These are phyloP conservation scores for Aspergillus asperescens DNA, from an alignment of 495 filamentous ascomycete genomes.

Conservation along the genomic window DNA sequence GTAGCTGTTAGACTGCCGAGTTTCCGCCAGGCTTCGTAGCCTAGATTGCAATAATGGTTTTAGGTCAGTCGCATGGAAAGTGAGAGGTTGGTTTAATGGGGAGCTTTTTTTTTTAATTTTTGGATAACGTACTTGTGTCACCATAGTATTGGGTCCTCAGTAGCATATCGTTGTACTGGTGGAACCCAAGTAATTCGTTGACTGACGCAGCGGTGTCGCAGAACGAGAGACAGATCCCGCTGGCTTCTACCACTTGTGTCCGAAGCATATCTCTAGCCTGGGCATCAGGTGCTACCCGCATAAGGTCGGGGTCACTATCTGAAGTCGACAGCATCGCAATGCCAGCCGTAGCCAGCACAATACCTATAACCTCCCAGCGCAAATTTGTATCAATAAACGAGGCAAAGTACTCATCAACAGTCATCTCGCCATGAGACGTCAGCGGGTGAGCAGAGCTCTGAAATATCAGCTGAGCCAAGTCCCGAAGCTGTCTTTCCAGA, in stretches of 20 bases:
- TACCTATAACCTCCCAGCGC: constrained; percentile 56
- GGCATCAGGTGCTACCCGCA: constrained; percentile 17
- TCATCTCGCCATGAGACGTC: constrained; percentile 26
- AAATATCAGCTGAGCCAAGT: constrained; percentile 28
- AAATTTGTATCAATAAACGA: constrained; percentile 47
- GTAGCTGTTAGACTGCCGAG: constrained; percentile 48
- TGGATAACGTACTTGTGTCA: constrained; percentile 44
- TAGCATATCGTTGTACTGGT: constrained; percentile 41
- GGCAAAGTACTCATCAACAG: constrained; percentile 30
- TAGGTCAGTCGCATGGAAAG: no score
- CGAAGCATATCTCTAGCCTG: constrained; percentile 29
- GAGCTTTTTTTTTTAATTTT: no score
- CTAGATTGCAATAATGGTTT: no score
- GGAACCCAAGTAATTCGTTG: constrained; percentile 45
- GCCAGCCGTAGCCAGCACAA: constrained; percentile 47
- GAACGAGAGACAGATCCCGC: constrained; percentile 41
- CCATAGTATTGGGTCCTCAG: constrained; percentile 45
- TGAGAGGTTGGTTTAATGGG: neutral
- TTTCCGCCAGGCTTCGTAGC: constrained; percentile 48
- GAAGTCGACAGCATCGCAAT: constrained; percentile 35
- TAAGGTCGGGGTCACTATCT: constrained; percentile 33
- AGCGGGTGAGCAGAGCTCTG: constrained; percentile 32
- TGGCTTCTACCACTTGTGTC: constrained; percentile 35
- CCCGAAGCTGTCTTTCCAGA: constrained; percentile 27
- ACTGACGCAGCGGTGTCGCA: constrained; percentile 42